Percentiles rank a stretch among this genome's conserved stretches.
These are phyloP conservation scores for Citrus mangshanensis DNA, from an alignment of 345 rosid genomes.

Conservation along the genomic window DNA sequence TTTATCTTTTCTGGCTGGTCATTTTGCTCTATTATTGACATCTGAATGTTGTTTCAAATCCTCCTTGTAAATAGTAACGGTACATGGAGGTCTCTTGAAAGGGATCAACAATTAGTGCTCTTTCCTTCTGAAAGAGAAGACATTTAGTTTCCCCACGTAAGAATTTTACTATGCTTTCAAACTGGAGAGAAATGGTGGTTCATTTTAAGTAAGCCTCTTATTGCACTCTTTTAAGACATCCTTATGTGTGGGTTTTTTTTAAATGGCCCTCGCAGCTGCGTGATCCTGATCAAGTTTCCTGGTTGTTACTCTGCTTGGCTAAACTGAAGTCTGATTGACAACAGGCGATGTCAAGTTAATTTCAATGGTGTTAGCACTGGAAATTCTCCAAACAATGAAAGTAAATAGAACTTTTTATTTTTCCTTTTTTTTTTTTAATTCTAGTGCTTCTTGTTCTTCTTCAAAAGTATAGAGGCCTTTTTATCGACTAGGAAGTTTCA, in stretches of 20 bases:
- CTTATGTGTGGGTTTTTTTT: neutral
- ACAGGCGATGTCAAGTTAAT: constrained; percentile 11
- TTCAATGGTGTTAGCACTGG: too few relatives aligned
- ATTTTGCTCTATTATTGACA: neutral
- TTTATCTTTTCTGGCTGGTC: neutral
- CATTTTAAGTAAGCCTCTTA: neutral
- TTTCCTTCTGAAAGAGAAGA: neutral
- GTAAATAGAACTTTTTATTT: too few relatives aligned
- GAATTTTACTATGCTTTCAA: neutral
- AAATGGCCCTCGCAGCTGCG: neutral
- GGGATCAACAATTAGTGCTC: neutral
- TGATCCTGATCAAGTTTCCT: neutral
- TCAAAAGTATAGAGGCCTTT: neutral
- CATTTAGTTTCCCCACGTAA: neutral
- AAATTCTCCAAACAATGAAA: too few relatives aligned
- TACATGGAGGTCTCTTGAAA: neutral
- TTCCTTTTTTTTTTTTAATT: too few relatives aligned
- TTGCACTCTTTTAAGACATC: neutral
- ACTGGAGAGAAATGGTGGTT: neutral
- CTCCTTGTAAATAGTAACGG: neutral
- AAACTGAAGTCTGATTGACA: constrained; percentile 2
- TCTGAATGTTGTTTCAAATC: neutral
- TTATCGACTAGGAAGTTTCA: neutral
- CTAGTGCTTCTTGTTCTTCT: too few relatives aligned
- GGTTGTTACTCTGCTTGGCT: neutral